Percentiles rank a stretch among this genome's conserved stretches.
Evolutionary conservation across 2,329 filamentous ascomycete genomes (phyloP).

Genomic region (Pseudocercospora musae): DNA sequence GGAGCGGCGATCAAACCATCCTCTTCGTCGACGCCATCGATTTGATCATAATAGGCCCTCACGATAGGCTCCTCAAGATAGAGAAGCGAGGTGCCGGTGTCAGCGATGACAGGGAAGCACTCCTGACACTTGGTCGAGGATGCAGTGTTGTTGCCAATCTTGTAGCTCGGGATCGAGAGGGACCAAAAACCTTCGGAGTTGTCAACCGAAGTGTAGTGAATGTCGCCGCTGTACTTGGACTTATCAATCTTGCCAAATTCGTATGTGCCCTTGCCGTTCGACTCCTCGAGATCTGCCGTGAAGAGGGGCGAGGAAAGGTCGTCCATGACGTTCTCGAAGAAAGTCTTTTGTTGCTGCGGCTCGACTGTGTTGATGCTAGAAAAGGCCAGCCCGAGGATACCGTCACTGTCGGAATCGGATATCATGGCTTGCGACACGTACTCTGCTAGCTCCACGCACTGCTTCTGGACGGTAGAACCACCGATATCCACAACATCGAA

Average conservation of each 20-base stretch:
- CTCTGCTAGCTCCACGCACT: conserved; percentile 67
- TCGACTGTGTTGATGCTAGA: conserved; percentile 61
- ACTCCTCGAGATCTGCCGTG: conserved; percentile 63
- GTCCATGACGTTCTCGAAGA: conserved; percentile 67
- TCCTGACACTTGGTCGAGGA: conserved; percentile 46
- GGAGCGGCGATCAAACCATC: conserved; percentile 45
- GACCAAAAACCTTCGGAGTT: conserved; percentile 66
- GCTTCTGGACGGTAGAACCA: conserved; percentile 57
- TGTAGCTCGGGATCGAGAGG: conserved; percentile 57
- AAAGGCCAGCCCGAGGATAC: conserved; percentile 68
- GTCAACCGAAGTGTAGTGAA: conserved; percentile 62
- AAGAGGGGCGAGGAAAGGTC: conserved; percentile 64
- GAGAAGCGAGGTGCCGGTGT: conserved; percentile 61
- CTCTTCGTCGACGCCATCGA: conserved; percentile 39
- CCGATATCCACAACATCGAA: conserved; percentile 67
- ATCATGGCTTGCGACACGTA: conserved; percentile 58
- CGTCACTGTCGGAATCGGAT: conserved; percentile 59
- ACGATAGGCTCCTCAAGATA: conserved; percentile 53
- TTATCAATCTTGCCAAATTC: conserved; percentile 70
- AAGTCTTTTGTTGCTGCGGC: conserved; percentile 59
- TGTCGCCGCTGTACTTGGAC: conserved; percentile 59
- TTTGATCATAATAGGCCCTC: conserved; percentile 42
- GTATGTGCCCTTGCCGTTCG: conserved; percentile 57
- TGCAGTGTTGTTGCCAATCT: conserved; percentile 48
- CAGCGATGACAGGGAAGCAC: conserved; percentile 44